Percentiles rank a stretch among this genome's conserved stretches.
phyloP scores from a whole-genome alignment of 257 asterid species.

The Cynanchum wilfordii region DNA sequence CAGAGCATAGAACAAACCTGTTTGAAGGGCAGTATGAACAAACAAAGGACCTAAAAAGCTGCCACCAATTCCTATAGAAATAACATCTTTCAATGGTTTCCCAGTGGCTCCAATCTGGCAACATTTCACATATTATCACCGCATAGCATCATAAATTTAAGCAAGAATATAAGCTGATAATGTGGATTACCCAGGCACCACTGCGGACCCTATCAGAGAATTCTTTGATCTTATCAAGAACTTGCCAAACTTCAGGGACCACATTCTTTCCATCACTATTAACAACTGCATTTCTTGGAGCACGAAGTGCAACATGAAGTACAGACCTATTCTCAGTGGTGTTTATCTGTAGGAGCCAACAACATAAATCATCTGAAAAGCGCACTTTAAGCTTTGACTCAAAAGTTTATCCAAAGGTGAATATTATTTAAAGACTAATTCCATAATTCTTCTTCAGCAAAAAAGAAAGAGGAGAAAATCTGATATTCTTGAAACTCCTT shows the following conservation, averaged over 20 bases:
- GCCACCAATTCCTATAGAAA: constrained; percentile 97
- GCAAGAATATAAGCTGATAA: constrained; percentile 12
- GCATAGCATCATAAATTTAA: constrained; percentile 11
- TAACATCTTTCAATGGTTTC: constrained; percentile 77
- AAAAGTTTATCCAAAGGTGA: neutral
- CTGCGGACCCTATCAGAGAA: constrained; percentile 91
- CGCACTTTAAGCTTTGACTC: neutral
- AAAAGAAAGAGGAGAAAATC: neutral
- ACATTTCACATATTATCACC: constrained; percentile 10
- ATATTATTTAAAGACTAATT: neutral
- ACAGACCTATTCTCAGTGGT: constrained; percentile 93
- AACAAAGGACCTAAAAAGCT: constrained; percentile 97
- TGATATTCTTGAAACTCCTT: neutral
- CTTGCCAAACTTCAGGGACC: constrained; percentile 97
- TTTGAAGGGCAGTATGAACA: constrained; percentile 98
- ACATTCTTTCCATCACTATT: constrained; percentile 92
- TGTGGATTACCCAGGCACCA: constrained; percentile 85
- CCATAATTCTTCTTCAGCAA: neutral
- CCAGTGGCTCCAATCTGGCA: constrained; percentile 96
- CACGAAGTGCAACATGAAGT: constrained; percentile 96
- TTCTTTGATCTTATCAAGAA: constrained; percentile 84
- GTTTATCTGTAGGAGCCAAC: constrained; percentile 59
- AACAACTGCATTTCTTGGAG: constrained; percentile 75
- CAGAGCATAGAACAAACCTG: constrained; percentile 45
- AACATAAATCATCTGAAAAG: constrained; percentile 17